Conservation (phyloP, 306 rosid genomes). For the Cicer arietinum region DNA sequence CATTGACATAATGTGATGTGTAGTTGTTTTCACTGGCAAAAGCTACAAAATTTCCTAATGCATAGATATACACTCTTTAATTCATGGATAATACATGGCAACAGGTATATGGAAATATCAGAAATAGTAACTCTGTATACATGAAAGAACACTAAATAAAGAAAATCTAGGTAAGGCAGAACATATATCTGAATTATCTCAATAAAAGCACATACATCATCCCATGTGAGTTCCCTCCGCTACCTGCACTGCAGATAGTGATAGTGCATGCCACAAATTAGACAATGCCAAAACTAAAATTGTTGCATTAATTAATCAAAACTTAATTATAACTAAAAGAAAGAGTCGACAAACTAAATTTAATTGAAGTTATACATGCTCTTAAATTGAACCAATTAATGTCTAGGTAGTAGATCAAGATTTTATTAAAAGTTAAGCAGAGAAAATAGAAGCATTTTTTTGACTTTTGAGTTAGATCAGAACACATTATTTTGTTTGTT, state of each 20-base stretch:
- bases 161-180: slow-evolving; percentile 30
- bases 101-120: background rate
- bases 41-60: slow-evolving; percentile 32
- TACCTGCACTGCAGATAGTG: no score
- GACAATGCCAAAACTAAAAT: slow-evolving; percentile 27
- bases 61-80: slow-evolving; percentile 40
- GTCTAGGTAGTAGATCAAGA: background rate
- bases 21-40: slow-evolving; percentile 50
- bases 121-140: slow-evolving; percentile 20
- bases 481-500: background rate
- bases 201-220: slow-evolving; percentile 46
- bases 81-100: slow-evolving; percentile 25
- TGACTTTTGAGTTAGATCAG: background rate
- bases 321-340: background rate
- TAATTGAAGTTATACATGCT: background rate
- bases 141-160: slow-evolving; percentile 39
- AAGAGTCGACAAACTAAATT: no score
- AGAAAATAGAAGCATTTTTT: background rate
- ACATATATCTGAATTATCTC: slow-evolving; percentile 35
- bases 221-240: slow-evolving; percentile 47
- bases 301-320: slow-evolving; percentile 32
- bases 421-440: no score
- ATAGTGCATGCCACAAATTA: background rate
- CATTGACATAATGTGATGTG: slow-evolving; percentile 45
- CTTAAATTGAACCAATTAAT: background rate